Conservation (phyloP, 768 basidiomycete genomes). For the Lactifluus subvellereus region DNA sequence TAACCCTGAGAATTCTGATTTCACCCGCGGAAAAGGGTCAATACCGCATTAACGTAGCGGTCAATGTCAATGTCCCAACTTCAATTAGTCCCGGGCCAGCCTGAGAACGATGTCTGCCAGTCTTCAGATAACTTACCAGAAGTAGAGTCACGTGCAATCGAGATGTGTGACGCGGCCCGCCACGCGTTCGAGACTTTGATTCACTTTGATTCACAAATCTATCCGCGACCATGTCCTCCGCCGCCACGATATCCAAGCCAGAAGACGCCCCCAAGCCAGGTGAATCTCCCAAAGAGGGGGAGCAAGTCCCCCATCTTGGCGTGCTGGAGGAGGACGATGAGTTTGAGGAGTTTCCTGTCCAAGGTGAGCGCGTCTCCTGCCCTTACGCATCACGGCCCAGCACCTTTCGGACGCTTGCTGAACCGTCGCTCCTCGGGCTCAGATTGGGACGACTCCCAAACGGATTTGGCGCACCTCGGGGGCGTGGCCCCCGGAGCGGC, state of each 20-base stretch:
- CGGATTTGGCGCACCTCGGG: conserved; percentile 72
- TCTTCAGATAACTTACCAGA: too few species aligned
- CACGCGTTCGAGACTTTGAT: neutral
- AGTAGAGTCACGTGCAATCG: conserved; percentile 1
- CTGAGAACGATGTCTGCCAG: too few species aligned
- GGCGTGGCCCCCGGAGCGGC: conserved; percentile 69
- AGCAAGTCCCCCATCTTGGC: conserved; percentile 53
- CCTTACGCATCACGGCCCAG: neutral
- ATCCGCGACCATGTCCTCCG: conserved; percentile 26
- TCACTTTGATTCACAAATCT: neutral
- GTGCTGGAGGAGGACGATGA: conserved; percentile 97
- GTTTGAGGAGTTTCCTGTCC: conserved; percentile 87
- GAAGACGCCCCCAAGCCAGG: conserved; percentile 25
- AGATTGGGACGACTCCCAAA: conserved; percentile 89
- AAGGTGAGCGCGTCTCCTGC: conserved; percentile 45
- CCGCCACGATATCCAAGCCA: conserved; percentile 29
- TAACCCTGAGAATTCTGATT: too few species aligned
- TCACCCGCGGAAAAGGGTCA: too few species aligned
- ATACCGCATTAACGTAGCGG: too few species aligned
- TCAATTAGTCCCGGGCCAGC: too few species aligned
- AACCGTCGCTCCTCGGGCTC: neutral
- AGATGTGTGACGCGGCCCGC: neutral
- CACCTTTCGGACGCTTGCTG: neutral
- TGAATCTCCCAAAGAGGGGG: conserved; percentile 26
- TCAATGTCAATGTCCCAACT: too few species aligned